Base-by-base conservation (phyloP, 2,329 filamentous ascomycete genomes). In the Escovopsis sp. region DNA sequence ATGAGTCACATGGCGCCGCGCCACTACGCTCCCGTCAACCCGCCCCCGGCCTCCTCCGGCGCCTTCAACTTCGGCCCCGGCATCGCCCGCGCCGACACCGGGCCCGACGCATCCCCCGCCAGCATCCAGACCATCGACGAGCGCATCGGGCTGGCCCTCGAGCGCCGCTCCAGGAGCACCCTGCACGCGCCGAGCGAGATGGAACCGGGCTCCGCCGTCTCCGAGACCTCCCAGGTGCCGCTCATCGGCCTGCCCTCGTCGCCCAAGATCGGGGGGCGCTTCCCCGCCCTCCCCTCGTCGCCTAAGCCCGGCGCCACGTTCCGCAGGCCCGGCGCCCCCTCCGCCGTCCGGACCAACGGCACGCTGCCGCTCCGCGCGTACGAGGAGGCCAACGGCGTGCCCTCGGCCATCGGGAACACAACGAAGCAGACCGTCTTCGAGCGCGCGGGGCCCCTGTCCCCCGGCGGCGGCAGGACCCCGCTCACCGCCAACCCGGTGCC, bases 391-490 rank as follows among this genome's bases (percentile, higher is more conserved):
- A 47, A 74, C 37, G 58, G 58, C 39, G 75, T 73, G 25, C 73
- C 74, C 2, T 64, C 61, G 5, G 64, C 66, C 6, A 58, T 61
- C 30, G 48, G 56, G 7, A 62, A 66, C 40, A 69, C 64, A 4
- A 75, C 74, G 25, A 80, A 78, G 62, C 75, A 79, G 56, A 81
- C 77, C 0, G 72, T 78, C 1, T 74, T 81, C 47, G 76, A 80
- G 52, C 65, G 76, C 29, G 64, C 61, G 16, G 63, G 60, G 0
- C 71, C 72, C 2, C 52, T 74, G 43, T 74, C 74, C 3, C 76
- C 78, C 3, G 61, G 60, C 0, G 74, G 71, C 1, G 65, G 75
- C 20, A 72, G 71, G 37, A 81, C 76, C 3, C 83, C 81, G 0
- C 73, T 66, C 56, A 76, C 71, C 2, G 75, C 72, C 5, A 68